phyloP scores from a whole-genome alignment of 148 eudicot genomes.

The Rhododendron ovatum region DNA sequence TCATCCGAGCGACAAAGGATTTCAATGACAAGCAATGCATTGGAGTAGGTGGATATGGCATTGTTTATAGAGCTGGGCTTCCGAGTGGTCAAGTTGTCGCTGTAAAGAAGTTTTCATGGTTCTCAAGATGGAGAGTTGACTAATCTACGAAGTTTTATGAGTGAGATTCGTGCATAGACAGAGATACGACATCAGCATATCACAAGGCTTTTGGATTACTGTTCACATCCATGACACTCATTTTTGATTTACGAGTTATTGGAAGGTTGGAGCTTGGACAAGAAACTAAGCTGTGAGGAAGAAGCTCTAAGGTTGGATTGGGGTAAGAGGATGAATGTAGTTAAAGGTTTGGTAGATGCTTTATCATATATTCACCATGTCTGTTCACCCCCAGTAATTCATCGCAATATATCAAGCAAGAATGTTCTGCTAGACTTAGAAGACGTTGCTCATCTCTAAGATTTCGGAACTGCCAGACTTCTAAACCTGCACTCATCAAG shows the following conservation, averaged over 20 bases:
- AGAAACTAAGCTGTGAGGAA: not conserved
- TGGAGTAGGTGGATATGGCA: slow-evolving; percentile 8
- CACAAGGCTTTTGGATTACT: slow-evolving; percentile 13
- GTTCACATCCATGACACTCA: slow-evolving; percentile 8
- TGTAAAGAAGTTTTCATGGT: slow-evolving; percentile 9
- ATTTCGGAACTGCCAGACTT: no score
- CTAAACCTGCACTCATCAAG: no score
- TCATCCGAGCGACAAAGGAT: no score
- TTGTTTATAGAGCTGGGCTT: slow-evolving; percentile 11
- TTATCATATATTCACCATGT: no score
- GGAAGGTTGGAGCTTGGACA: slow-evolving; percentile 2
- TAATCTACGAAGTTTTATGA: not conserved
- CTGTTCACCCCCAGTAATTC: no score
- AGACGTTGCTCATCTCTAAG: no score
- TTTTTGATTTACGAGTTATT: not conserved
- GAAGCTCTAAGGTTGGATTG: not conserved
- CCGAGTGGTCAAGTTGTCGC: slow-evolving; percentile 8
- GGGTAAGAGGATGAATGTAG: no score
- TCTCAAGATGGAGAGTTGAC: not conserved
- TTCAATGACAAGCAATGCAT: not conserved
- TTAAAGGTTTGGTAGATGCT: no score
- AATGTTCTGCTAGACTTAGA: no score
- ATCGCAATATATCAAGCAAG: no score
- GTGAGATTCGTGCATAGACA: slow-evolving; percentile 6
- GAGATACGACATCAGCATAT: slow-evolving; percentile 4